Percentiles rank a stretch among this genome's conserved stretches.
phyloP scores from a whole-genome alignment of 2,329 filamentous ascomycete genomes.

The Eurotiales sp. region DNA sequence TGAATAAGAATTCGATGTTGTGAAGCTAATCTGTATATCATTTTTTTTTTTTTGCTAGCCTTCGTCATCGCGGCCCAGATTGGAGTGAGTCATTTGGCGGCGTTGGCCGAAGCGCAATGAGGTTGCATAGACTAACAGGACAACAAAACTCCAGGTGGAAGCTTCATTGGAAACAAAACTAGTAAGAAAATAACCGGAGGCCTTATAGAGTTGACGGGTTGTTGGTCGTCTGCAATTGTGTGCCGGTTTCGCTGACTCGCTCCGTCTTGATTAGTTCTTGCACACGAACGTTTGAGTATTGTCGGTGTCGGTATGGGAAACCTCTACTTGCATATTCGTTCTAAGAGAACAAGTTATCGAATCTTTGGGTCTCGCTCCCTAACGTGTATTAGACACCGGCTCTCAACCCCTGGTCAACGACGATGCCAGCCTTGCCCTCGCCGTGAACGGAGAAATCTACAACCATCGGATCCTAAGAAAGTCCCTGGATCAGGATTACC shows the following conservation, averaged over 20 bases:
- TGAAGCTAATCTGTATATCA: constrained; percentile 18
- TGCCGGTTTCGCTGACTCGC: constrained; percentile 17
- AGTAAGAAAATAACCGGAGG: constrained; percentile 57
- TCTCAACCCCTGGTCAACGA: constrained; percentile 93
- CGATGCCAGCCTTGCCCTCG: constrained; percentile 81
- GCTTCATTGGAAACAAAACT: constrained; percentile 82
- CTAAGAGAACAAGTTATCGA: not conserved
- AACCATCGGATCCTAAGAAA: constrained; percentile 97
- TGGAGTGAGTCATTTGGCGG: constrained; percentile 71
- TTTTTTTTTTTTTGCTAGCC: constrained; percentile 48
- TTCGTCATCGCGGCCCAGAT: constrained; percentile 95
- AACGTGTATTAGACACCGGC: constrained; percentile 66
- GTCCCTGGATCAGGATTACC: constrained; percentile 74
- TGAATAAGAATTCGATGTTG: not conserved
- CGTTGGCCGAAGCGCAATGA: constrained; percentile 6
- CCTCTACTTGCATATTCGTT: not conserved
- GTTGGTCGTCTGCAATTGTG: not conserved
- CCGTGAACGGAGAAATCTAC: constrained; percentile 99
- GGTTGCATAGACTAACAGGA: constrained; percentile 17
- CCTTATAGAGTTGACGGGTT: not conserved
- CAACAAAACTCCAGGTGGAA: constrained; percentile 63
- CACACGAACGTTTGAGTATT: constrained; percentile 95
- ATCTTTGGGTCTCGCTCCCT: not conserved
- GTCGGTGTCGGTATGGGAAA: constrained; percentile 80
- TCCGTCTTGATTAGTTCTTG: constrained; percentile 63